A percentile compares a stretch with the other conserved stretches of the same genome.
Evolutionary conservation across 352 stramenopile species (phyloP).

Genomic region (Phytophthora kernoviae): DNA sequence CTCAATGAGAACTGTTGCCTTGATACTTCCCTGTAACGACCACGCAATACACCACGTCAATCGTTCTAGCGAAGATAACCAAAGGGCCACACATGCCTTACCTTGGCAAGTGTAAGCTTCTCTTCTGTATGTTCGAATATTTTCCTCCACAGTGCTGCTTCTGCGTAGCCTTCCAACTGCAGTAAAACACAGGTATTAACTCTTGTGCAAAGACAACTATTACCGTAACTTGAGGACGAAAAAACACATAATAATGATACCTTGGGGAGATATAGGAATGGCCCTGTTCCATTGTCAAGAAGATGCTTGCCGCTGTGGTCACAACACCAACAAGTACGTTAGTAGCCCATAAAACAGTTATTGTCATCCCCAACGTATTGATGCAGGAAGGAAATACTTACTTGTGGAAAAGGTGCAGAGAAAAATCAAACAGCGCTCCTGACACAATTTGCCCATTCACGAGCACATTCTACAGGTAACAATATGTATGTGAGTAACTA

Average conservation of each 20-base stretch:
- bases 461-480: slow-evolving; percentile 74
- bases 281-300: slow-evolving; percentile 70
- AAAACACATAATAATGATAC: slow-evolving; percentile 10
- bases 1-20: slow-evolving; percentile 95
- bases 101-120: slow-evolving; percentile 85
- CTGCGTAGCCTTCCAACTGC: slow-evolving; percentile 90
- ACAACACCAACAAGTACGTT: background rate
- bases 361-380: background rate
- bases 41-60: background rate
- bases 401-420: slow-evolving; percentile 96
- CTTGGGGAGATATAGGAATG: slow-evolving; percentile 96
- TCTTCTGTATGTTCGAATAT: slow-evolving; percentile 93
- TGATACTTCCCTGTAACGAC: slow-evolving; percentile 63
- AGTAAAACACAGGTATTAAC: slow-evolving; percentile 6
- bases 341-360: background rate
- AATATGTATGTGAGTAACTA: slow-evolving; percentile 6
- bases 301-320: slow-evolving; percentile 68
- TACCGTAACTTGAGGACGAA: too few species aligned
- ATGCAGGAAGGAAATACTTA: slow-evolving; percentile 22
- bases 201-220: background rate
- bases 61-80: background rate
- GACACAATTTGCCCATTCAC: slow-evolving; percentile 89
- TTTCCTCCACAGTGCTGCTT: slow-evolving; percentile 96
- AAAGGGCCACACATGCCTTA: slow-evolving; percentile 14
- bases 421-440: slow-evolving; percentile 95